Evolutionary conservation across 345 rosid genomes (phyloP).

Genomic region (Eucalyptus sp.): DNA sequence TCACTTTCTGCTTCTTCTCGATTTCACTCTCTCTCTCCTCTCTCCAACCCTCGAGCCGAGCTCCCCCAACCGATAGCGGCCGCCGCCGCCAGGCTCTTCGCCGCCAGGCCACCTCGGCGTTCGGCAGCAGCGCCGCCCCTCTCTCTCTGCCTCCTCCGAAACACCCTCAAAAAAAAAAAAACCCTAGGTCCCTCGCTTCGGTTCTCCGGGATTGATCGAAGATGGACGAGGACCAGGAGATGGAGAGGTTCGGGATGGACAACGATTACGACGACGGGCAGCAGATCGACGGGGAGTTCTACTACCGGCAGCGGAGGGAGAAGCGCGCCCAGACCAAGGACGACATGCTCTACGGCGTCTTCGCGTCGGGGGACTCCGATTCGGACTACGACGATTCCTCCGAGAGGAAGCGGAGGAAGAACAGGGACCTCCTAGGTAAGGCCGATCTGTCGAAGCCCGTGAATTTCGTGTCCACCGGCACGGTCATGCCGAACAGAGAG

Average conservation of each 20-base stretch:
- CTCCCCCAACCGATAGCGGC: rapidly evolving
- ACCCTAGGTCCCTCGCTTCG: not conserved
- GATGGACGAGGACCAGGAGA: conserved; percentile 79
- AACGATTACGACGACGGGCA: conserved; percentile 67
- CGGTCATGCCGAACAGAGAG: conserved; percentile 53
- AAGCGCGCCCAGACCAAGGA: conserved; percentile 58
- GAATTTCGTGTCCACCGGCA: conserved; percentile 60
- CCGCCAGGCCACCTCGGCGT: no score
- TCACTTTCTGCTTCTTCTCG: no score
- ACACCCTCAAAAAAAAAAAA: no score
- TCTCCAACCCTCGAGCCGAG: no score
- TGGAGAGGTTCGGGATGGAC: conserved; percentile 73
- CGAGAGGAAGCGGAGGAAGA: conserved; percentile 36
- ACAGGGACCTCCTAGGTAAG: not conserved
- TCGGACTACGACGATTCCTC: conserved; percentile 32
- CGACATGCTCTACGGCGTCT: conserved; percentile 48
- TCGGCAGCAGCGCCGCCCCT: no score
- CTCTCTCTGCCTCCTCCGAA: no score
- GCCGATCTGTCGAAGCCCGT: conserved; percentile 66
- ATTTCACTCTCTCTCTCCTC: no score
- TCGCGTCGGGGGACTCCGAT: conserved; percentile 26
- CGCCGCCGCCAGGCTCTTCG: no score
- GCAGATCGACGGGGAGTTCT: conserved; percentile 58
- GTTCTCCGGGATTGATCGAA: not conserved
- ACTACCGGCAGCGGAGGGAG: conserved; percentile 42